Base-by-base conservation (phyloP, 306 rosid genomes). In the Datisca glomerata region DNA sequence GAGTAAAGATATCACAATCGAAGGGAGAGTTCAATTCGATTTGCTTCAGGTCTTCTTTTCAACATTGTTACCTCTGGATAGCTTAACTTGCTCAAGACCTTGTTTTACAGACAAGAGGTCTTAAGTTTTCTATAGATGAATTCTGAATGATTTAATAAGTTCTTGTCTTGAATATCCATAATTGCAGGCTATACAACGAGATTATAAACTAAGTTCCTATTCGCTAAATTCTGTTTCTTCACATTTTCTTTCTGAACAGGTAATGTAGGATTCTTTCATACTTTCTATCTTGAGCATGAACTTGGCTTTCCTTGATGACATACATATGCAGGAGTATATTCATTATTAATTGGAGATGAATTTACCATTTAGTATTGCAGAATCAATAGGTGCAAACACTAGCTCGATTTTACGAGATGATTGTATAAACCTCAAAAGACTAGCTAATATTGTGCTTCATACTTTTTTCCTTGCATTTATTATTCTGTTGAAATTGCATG, bases 11-110 rank as follows among this genome's bases (percentile, higher is more conserved):
- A 86, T 89, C 34, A 48, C 91, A 19, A 51, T 89, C 45, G 95
- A 89, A 64, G 98, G 98, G 66, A 70, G 98, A 70, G 98, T 89
- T 63, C 98, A 89, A 59, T 89, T 89, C 68, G 98, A 89, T 69
- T 68, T 89, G 72, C 84, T 89, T 57, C 98, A 89, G 98, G 98
- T 89, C 51, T 51, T 46, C 38, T 58, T 8, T 41, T n/a, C n/a
- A n/a, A n/a, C n/a, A n/a, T n/a, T n/a, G n/a, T n/a, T n/a, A n/a
- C n/a, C n/a, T n/a, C n/a, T n/a, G n/a, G n/a, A n/a, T n/a, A n/a
- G n/a, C n/a, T n/a, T n/a, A n/a, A n/a, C n/a, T n/a, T n/a, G n/a
- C n/a, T n/a, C n/a, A n/a, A n/a, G n/a, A n/a, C n/a, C n/a, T n/a
- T n/a, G n/a, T n/a, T 57, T 29, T 15, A 39, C 15, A 53, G 13